phyloP scores from a whole-genome alignment of 306 rosid genomes.

The Acmispon strigosus region DNA sequence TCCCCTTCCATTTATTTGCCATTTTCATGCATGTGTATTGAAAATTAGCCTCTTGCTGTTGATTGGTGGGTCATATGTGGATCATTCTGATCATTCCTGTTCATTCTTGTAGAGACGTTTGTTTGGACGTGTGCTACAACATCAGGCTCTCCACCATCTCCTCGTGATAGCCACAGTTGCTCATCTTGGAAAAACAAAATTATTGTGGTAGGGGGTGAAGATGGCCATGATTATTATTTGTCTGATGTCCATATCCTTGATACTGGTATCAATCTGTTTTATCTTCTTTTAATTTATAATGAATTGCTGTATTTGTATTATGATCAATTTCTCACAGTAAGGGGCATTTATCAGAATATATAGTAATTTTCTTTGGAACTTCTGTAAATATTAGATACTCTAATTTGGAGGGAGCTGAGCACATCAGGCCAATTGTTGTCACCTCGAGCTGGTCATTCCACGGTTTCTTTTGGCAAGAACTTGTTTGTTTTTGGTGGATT shows the following conservation, averaged over 20 bases:
- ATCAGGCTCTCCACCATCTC: slow-evolving; percentile 83
- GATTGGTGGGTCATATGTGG: not conserved
- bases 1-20: slow-evolving; percentile 16
- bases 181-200: slow-evolving; percentile 86
- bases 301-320: not conserved
- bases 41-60: not conserved
- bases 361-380: slow-evolving; percentile 24
- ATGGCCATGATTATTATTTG: slow-evolving; percentile 74
- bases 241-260: slow-evolving; percentile 96
- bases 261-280: slow-evolving; percentile 47
- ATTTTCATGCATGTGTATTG: not conserved
- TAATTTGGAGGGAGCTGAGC: slow-evolving; percentile 82
- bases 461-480: slow-evolving; percentile 79
- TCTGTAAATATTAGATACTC: slow-evolving; percentile 57
- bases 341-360: not conserved
- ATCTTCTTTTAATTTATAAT: not conserved
- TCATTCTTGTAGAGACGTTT: slow-evolving; percentile 62
- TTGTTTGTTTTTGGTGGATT: slow-evolving; percentile 97
- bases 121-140: slow-evolving; percentile 82
- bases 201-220: slow-evolving; percentile 93
- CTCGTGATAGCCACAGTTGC: slow-evolving; percentile 96
- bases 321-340: not conserved
- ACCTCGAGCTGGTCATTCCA: slow-evolving; percentile 94
- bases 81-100: slow-evolving; percentile 15
- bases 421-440: slow-evolving; percentile 75